phyloP scores from a whole-genome alignment of 441 rosid genomes.

The Omphalea diandra region DNA sequence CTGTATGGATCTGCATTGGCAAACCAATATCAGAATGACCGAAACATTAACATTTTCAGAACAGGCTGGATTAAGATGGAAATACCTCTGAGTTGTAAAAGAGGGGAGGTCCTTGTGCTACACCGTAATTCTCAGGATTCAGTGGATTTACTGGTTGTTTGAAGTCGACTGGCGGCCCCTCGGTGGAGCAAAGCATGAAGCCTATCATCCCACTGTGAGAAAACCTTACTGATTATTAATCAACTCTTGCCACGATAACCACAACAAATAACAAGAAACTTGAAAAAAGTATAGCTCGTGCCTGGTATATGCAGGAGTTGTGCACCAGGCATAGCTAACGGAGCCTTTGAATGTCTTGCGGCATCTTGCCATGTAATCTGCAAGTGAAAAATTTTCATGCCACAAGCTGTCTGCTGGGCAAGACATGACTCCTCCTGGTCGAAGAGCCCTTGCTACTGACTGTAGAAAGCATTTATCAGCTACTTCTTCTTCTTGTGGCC shows the following conservation, averaged over 20 bases:
- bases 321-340: slow-evolving; percentile 67
- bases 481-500: slow-evolving; percentile 54
- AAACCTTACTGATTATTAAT: not conserved
- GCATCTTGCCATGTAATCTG: slow-evolving; percentile 47
- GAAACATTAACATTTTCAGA: not conserved
- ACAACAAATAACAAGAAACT: not conserved
- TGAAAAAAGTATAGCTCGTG: not conserved
- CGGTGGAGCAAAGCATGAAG: slow-evolving; percentile 76
- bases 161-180: slow-evolving; percentile 72
- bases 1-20: slow-evolving; percentile 55
- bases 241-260: not conserved
- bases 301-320: slow-evolving; percentile 69
- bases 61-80: not conserved
- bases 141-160: slow-evolving; percentile 54
- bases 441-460: slow-evolving; percentile 54
- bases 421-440: slow-evolving; percentile 70
- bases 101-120: slow-evolving; percentile 54
- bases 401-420: slow-evolving; percentile 75
- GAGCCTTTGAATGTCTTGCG: slow-evolving; percentile 62
- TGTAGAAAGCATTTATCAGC: slow-evolving; percentile 46
- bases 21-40: not conserved
- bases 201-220: slow-evolving; percentile 70
- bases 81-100: slow-evolving; percentile 68
- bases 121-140: slow-evolving; percentile 36
- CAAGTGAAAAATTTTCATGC: slow-evolving; percentile 48